Base-by-base conservation (phyloP, 2,329 filamentous ascomycete genomes). In the Alternaria brassicicola region DNA sequence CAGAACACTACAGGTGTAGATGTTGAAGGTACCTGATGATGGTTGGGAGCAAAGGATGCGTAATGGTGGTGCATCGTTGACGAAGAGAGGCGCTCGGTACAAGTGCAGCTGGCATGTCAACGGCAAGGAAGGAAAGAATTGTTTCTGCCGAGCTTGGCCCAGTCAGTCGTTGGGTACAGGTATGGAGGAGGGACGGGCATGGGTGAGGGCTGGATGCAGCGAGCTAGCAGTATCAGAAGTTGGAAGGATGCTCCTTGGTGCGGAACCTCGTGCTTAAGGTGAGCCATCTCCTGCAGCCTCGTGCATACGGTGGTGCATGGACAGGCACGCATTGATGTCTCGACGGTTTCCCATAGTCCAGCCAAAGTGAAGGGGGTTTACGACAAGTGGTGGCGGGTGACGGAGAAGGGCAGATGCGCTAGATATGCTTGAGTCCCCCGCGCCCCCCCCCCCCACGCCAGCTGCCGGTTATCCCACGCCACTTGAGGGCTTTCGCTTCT, bases 271-370 rank as follows among this genome's bases (percentile, higher is more conserved):
- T 38, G 36, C 36, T 41, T 59, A 46, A 57, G 55, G 55, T 55
- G 55, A 55, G 59, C 42, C 47, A 57, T 10, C 6, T 52, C 23
- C 52, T 58, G 61, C 58, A 59, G 54, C 47, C 54, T 33, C 50
- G 58, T 61, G 61, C 61, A 51, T 30, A 42, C 23, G 48, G 36
- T 41, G 48, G 36, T 41, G 48, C 48, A 61, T 57, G 50, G 31
- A 52, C 54, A 58, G 54, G 57, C 54, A 61, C 57, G 42, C 51
- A 54, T 55, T 61, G 61, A 58, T 61, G 58, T n/a, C 9, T n/a
- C 9, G 12, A 12, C 35, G n/a, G n/a, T 19, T 19, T 19, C 3
- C 28, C 6, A 19, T 36, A 36, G 9, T 36, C 30, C 52, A 56
- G 56, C 58, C 52, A 59, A 36, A 42, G 48, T 51, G 45, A 54